phyloP scores from a whole-genome alignment of 805 yeast genomes.

The Lipomyces orientalis region DNA sequence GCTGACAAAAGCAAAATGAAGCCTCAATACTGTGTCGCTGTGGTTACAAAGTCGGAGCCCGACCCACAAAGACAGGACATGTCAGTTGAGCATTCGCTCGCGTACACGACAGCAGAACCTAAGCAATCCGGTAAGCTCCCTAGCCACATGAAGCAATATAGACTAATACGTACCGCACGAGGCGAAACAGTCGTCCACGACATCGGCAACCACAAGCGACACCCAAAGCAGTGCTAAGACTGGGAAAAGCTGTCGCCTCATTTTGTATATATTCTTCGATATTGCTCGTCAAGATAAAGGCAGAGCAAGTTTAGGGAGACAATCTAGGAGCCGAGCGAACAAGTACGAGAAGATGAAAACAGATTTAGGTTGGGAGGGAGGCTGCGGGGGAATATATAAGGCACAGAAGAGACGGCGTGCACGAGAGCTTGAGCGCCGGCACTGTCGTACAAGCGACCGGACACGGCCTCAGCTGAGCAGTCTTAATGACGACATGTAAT shows the following conservation, averaged over 20 bases:
- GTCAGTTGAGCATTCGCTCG: slow-evolving; percentile 10
- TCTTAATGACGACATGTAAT: too few relatives aligned
- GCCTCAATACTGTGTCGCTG: not conserved
- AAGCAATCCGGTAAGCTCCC: too few relatives aligned
- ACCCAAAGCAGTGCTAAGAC: not conserved
- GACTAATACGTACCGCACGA: slow-evolving; percentile 6
- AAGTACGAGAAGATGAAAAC: not conserved
- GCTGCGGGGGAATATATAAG: not conserved
- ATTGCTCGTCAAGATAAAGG: not conserved
- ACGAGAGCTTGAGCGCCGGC: not conserved
- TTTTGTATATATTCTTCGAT: not conserved
- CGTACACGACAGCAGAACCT: slow-evolving; percentile 20
- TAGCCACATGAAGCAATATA: not conserved
- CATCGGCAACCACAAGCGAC: not conserved
- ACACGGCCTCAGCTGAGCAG: too few relatives aligned
- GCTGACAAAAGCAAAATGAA: not conserved
- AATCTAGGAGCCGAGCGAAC: not conserved
- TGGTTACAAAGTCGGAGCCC: slow-evolving; percentile 10
- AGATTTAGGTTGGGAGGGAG: not conserved
- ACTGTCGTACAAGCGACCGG: too few relatives aligned
- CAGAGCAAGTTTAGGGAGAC: too few relatives aligned
- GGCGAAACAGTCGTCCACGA: slow-evolving; percentile 13
- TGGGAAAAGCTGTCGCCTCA: not conserved
- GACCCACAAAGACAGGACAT: slow-evolving; percentile 16
- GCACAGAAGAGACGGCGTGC: not conserved